Evolutionary conservation across 23 red algal species (phyloP), one percentile per base, ranked within the genome.

Genomic region (Agarophyton chilense): DNA sequence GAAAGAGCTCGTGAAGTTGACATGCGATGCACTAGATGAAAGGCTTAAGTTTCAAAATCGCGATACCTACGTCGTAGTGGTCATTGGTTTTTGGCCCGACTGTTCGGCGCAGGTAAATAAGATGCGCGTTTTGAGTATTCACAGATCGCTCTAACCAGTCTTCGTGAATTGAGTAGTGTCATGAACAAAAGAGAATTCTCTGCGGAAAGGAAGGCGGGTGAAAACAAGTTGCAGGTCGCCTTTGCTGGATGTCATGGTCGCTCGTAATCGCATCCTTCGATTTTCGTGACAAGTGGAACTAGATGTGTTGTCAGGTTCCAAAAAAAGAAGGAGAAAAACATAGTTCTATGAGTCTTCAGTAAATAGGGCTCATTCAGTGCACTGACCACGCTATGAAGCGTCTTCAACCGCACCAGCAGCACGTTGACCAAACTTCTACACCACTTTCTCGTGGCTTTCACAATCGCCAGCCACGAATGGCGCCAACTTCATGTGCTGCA

Each of bases 101-200:
- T 43, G 68, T 74, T 74, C 14, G 68, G 68, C 68, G n/a, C n/a
- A 68, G 22, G 62, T 17, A 68, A 68, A 24, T 17, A 16, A 25
- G 26, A 10, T 68, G 12, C 22, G 19, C 68, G 68, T 47, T 74
- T 74, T 47, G 68, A 74, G 25, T 74, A 38, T n/a, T n/a, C 21
- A 2, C 47, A 74, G 17, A 74, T 46, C 43, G 39, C 68, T 47
- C 39, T 38, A 46, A 74, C 39, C 25, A 46, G 68, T 39, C 45
- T 47, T 26, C 68, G 4, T 28, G 40, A 74, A 47, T 38, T 74
- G 68, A 74, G 43, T 74, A 43, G 29, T 33, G 29, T 25, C 1
- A 46, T 74, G 68, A 74, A 74, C 7, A 21, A 74, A 49, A 74
- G 39, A 47, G 68, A 39, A 18, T 74, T 74, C 41, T 74, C 68